Base-by-base conservation (phyloP, 2,329 filamentous ascomycete genomes). In the Teratosphaeria gauchensis region DNA sequence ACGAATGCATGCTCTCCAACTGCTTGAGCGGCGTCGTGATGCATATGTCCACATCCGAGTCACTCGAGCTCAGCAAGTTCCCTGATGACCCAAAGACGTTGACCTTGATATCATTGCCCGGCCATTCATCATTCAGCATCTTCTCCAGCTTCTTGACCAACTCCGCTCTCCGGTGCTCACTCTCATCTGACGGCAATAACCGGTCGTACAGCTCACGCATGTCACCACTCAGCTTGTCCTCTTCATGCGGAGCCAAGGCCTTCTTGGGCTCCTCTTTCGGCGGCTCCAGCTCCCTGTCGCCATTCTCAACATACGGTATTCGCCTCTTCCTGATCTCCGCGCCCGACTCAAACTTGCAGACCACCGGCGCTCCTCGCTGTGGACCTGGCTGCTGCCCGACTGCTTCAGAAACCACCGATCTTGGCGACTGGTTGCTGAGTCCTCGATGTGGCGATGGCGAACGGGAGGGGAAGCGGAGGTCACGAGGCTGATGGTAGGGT, bases 11-110 rank as follows among this genome's bases (percentile, higher is more conserved):
- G 60, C 85, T 87, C 73, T 96, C 91, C 70, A 97, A 76, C 67
- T 89, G 88, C 71, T 87, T 94, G 83, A 88, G 91, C 53, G 89
- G 80, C 21, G 94, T 97, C 53, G 91, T 95, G 70, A 99, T 96
- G 77, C 94, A 99, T 58, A 99, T 92, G 72, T 99, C 94, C 72
- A 99, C 92, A 77, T 99, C 94, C 56, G 94, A 99, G 71, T 96
- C 91, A 73, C 90, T 92, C 35, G 92, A 96, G 74, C 91, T 96
- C 58, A 99, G 78, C 72, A 94, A 78, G 74, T 99, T 99, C 54
- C 94, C 94, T 4, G 94, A 97, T 4, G 94, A 97, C n/a, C 94
- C 94, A 80, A 99, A 99, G 16, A 97, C 84, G 72, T 94, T 87
- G 38, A 96, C 94, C 65, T 84, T 86, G 69, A 96, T 96, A 61